Percentiles rank a stretch among this genome's conserved stretches.
Evolutionary conservation across 352 stramenopile genomes (phyloP).

Genomic region (Phytophthora uliginosa): DNA sequence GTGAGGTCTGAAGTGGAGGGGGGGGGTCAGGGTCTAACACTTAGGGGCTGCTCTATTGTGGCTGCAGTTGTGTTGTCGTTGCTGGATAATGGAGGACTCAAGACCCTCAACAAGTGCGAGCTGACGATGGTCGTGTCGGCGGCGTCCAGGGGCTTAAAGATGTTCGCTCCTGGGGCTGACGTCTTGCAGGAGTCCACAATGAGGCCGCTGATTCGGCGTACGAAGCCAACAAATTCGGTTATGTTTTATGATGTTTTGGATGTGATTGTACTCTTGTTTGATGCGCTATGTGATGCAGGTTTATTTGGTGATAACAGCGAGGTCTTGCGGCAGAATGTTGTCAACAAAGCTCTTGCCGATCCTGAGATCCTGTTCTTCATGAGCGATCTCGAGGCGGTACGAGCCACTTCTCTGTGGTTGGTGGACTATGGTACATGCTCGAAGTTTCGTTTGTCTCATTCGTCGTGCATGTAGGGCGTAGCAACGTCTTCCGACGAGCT

Average conservation of each 20-base stretch:
- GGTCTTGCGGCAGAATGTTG: conserved; percentile 46
- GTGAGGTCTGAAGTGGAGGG: conserved; percentile 29
- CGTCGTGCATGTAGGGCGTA: conserved; percentile 40
- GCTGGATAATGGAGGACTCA: conserved; percentile 67
- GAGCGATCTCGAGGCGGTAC: conserved; percentile 75
- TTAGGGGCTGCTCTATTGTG: background rate
- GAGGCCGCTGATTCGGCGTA: conserved; percentile 61
- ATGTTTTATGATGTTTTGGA: background rate
- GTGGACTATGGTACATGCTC: background rate
- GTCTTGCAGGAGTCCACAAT: conserved; percentile 42
- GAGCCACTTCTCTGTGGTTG: conserved; percentile 2
- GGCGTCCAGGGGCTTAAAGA: conserved; percentile 53
- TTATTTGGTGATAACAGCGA: conserved; percentile 59
- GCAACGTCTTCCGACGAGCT: conserved; percentile 59
- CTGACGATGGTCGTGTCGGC: conserved; percentile 66
- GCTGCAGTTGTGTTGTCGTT: conserved; percentile 63
- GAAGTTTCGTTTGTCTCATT: conserved; percentile 5
- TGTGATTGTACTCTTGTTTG: background rate
- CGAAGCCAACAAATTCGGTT: background rate
- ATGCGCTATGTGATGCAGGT: conserved; percentile 29
- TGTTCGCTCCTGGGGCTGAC: conserved; percentile 57
- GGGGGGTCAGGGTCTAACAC: background rate
- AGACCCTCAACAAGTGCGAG: conserved; percentile 72
- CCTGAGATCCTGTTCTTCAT: conserved; percentile 82
- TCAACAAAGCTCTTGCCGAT: conserved; percentile 73